Evolutionary conservation across 495 filamentous ascomycete species (phyloP).

Genomic region (Geopyxis carbonaria): DNA sequence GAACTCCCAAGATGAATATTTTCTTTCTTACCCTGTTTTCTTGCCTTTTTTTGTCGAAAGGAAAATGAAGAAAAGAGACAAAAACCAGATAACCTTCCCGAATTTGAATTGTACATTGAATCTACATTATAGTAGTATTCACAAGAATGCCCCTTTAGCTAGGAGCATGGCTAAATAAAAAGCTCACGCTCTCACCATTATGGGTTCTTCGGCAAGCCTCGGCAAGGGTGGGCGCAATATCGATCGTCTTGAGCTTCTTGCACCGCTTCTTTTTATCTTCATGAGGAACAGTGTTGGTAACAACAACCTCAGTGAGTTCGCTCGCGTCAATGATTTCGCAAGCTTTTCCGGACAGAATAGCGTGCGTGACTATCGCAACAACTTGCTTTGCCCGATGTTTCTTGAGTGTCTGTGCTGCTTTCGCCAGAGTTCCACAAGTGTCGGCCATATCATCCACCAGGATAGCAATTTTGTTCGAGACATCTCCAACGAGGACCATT

Average conservation of each 20-base stretch:
- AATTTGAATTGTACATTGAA: no score
- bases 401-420: slow-evolving; percentile 82
- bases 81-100: no score
- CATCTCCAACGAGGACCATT: slow-evolving; percentile 83
- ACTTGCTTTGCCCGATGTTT: slow-evolving; percentile 75
- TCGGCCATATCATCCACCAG: slow-evolving; percentile 69
- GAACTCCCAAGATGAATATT: no score
- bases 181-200: slow-evolving; percentile 86
- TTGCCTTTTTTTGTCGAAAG: no score
- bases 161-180: slow-evolving; percentile 83
- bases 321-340: slow-evolving; percentile 81
- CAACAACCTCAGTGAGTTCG: slow-evolving; percentile 58
- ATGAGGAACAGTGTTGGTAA: slow-evolving; percentile 94
- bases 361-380: slow-evolving; percentile 90
- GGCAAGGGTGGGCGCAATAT: slow-evolving; percentile 68
- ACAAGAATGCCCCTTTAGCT: slow-evolving; percentile 28
- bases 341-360: slow-evolving; percentile 80
- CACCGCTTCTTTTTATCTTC: slow-evolving; percentile 65
- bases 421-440: slow-evolving; percentile 85
- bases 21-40: no score
- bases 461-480: slow-evolving; percentile 41
- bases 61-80: no score
- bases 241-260: slow-evolving; percentile 69
- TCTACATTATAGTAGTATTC: background rate
- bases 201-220: slow-evolving; percentile 74